These are phyloP conservation scores for Athelia psychrophila DNA, from an alignment of 1,284 basidiomycete species.

Conservation along the genomic window DNA sequence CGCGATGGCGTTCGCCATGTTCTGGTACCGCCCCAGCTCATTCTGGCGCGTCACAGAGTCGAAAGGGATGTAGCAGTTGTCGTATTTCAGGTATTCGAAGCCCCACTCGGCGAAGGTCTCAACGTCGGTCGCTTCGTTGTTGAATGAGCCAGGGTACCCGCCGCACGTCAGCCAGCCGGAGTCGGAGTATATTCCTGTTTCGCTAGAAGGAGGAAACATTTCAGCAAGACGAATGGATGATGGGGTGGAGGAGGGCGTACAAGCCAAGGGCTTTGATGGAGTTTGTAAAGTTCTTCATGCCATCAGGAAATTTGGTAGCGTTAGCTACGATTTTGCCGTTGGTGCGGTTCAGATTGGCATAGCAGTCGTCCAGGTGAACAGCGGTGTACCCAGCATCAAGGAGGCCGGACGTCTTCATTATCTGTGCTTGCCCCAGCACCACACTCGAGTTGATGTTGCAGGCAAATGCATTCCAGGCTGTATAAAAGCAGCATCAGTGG, in stretches of 20 bases:
- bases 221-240: not conserved
- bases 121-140: constrained; percentile 44
- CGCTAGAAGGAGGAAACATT: constrained; percentile 14
- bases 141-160: constrained; percentile 49
- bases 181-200: constrained; percentile 43
- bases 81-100: constrained; percentile 50
- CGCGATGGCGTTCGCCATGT: constrained; percentile 46
- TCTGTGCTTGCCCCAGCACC: constrained; percentile 28
- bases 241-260: constrained; percentile 25
- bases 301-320: constrained; percentile 32
- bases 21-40: constrained; percentile 44
- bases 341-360: constrained; percentile 32
- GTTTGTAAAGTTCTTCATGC: constrained; percentile 44
- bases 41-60: constrained; percentile 43
- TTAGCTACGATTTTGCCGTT: constrained; percentile 14
- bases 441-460: constrained; percentile 36
- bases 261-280: constrained; percentile 44
- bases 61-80: constrained; percentile 52
- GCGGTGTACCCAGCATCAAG: constrained; percentile 35
- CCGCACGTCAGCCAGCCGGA: constrained; percentile 53
- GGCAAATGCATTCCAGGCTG: constrained; percentile 32
- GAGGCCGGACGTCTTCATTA: constrained; percentile 33
- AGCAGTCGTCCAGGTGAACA: constrained; percentile 40
- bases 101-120: constrained; percentile 49
- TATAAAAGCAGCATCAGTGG: constrained; percentile 18